These are phyloP conservation scores for Fraxinus sp. DNA, from an alignment of 305 asterid genomes.

Conservation along the genomic window DNA sequence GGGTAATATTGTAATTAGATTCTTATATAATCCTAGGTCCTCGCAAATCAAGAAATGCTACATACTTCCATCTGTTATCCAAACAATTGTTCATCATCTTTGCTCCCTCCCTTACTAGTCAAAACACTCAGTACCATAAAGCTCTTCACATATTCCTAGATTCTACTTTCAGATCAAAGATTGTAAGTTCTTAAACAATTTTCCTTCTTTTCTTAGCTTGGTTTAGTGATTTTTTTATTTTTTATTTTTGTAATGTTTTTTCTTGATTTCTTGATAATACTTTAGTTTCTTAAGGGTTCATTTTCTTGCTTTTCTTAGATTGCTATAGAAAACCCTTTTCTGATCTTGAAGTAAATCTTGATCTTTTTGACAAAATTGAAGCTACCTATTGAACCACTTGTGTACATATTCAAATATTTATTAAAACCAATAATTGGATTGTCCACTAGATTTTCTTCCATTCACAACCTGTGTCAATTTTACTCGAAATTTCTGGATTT, in stretches of 20 bases:
- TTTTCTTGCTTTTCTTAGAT: background rate
- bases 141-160: background rate
- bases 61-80: background rate
- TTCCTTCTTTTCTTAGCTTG: background rate
- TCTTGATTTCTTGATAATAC: background rate
- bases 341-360: background rate
- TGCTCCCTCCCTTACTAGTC: background rate
- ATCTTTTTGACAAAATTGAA: background rate
- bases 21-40: background rate
- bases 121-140: background rate
- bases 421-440: slow-evolving; percentile 7
- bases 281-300: background rate
- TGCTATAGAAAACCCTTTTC: background rate
- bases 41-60: background rate
- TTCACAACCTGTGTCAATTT: slow-evolving; percentile 24
- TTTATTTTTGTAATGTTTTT: background rate
- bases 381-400: background rate
- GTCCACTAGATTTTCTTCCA: slow-evolving; percentile 18
- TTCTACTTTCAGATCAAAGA: background rate
- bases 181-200: background rate
- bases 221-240: background rate
- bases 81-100: background rate
- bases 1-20: background rate
- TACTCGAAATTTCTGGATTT: slow-evolving; percentile 27
- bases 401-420: background rate